Evolutionary conservation across 768 basidiomycete genomes (phyloP).

Genomic region (Leccinum boreale): DNA sequence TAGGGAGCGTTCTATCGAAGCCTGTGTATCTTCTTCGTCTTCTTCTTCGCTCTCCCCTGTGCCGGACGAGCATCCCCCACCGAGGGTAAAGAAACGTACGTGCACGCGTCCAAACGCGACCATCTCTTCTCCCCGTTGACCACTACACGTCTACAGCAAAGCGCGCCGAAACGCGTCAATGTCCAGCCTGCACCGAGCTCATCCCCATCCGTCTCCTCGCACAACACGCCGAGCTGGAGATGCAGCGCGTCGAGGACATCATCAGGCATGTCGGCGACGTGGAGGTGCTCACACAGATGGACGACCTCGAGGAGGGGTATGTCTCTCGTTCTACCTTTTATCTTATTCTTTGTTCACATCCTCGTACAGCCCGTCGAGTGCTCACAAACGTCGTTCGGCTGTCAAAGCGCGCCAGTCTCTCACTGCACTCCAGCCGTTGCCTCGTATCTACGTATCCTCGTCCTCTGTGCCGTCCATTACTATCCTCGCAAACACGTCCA

Average conservation of each 20-base stretch:
- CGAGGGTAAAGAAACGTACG: conserved; percentile 51
- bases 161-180: conserved; percentile 70
- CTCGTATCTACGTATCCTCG: conserved; percentile 25
- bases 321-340: conserved; percentile 17
- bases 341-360: conserved; percentile 16
- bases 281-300: conserved; percentile 47
- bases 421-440: conserved; percentile 20
- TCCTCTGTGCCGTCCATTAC: conserved; percentile 13
- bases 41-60: conserved; percentile 36
- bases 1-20: conserved; percentile 15
- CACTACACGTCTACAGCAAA: conserved; percentile 44
- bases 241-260: conserved; percentile 66
- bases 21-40: conserved; percentile 22
- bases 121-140: background rate
- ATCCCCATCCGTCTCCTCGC: conserved; percentile 73
- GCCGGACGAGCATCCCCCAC: conserved; percentile 27
- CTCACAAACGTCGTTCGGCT: conserved; percentile 40
- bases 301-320: conserved; percentile 55
- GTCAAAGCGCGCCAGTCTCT: conserved; percentile 42
- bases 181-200: conserved; percentile 69
- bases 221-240: conserved; percentile 62
- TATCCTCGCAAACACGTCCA: conserved; percentile 19
- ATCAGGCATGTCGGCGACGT: conserved; percentile 59
- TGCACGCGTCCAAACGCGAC: conserved; percentile 1
- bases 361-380: conserved; percentile 19